Base-by-base conservation (phyloP, 1,284 basidiomycete genomes). In the Naganishia sp. region DNA sequence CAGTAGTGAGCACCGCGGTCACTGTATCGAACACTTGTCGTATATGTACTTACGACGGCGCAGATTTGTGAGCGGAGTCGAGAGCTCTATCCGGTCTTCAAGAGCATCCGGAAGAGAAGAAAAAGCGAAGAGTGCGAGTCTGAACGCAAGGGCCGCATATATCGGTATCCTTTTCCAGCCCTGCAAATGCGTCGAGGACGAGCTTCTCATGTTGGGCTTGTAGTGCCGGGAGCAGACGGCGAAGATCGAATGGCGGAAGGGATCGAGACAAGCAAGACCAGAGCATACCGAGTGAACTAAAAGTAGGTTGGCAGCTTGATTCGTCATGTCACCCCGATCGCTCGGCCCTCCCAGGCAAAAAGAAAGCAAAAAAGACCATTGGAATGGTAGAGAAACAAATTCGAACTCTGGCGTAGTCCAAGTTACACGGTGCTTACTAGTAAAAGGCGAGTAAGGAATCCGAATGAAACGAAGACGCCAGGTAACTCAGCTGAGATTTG, bases 61-160 rank as follows among this genome's bases (percentile, higher is more conserved):
- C 49, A 89, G 89, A 18, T 90, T 88, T 7, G 89, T 94, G 71
- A 94, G 74, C 0, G 93, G 90, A 2, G 92, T 91, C 0, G 88
- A 85, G 21, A 96, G 82, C 74, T 92, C 89, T 41, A 90, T 88
- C 70, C 83, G 74, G 23, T 77, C 74, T 58, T 80, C 73, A 0
- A 84, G 73, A 2, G 72, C 54, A 0, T 58, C 60, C 9, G 78
- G 72, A 4, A 81, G 49, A 10, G 73, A 46, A 0, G 79, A 76
- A n/a, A 71, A 69, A 7, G 67, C 49, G 66, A 80, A 78, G 35
- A 80, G 63, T 5, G 72, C 71, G 0, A 80, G 63, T 5, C 81
- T 73, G 3, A 81, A 65, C 2, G 31, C 31, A 25, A 68, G 23
- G 11, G 67, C n/a, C 17, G 32, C 21, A 10, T 50, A 39, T 31